Conservation (phyloP, 2,329 filamentous ascomycete species). For the Phoma sp. region DNA sequence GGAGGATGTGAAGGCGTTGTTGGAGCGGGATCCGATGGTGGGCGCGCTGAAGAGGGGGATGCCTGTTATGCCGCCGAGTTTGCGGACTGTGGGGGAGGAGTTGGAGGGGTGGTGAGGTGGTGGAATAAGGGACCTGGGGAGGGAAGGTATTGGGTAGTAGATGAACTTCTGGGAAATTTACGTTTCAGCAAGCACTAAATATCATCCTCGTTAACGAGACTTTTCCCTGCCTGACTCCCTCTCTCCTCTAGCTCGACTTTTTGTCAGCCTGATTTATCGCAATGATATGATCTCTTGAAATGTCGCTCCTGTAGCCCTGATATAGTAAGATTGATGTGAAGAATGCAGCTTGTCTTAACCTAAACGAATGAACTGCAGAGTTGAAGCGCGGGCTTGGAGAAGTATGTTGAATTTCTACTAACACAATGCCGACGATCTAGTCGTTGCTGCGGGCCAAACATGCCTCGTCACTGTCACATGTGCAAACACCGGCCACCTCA, state of each 20-base stretch:
- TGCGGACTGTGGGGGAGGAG: slow-evolving; percentile 34
- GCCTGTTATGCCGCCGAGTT: slow-evolving; percentile 38
- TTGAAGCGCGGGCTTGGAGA: not conserved
- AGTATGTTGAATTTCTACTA: slow-evolving; percentile 12
- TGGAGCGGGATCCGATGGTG: slow-evolving; percentile 38
- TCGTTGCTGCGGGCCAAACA: not conserved
- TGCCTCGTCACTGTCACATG: not conserved
- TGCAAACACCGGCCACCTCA: not conserved
- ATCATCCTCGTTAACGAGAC: too few species aligned
- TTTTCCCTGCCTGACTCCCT: too few species aligned
- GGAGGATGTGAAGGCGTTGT: slow-evolving; percentile 32
- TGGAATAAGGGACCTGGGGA: not conserved
- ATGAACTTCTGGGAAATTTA: too few species aligned
- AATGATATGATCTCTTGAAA: slow-evolving; percentile 1
- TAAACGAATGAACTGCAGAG: too few species aligned
- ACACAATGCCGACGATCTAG: not conserved
- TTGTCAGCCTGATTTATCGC: not conserved
- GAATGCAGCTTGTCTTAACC: not conserved
- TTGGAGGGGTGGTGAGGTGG: slow-evolving; percentile 38
- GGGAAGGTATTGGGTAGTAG: too few species aligned
- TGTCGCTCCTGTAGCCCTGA: not conserved
- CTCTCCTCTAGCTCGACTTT: not conserved
- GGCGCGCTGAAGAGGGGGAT: slow-evolving; percentile 41
- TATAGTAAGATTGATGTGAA: not conserved
- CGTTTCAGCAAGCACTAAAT: not conserved